Base-by-base conservation (phyloP, 306 rosid genomes). In the Prunus salicina region DNA sequence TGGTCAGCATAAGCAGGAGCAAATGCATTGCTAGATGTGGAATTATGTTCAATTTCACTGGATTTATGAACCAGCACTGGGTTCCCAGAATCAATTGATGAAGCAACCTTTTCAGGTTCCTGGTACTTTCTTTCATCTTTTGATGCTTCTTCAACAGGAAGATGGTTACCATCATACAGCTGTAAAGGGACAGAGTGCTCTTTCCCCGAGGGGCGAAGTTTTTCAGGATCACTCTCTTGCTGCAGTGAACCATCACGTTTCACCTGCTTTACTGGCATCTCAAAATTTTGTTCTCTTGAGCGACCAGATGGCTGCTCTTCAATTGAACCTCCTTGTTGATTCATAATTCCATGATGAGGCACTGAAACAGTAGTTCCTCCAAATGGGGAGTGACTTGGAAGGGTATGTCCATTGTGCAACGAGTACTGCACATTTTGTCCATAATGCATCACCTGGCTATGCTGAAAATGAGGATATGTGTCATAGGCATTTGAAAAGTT, bases 41-140 rank as follows among this genome's bases (percentile, higher is more conserved):
- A 41, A 58, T 52, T 79, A 52, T 63, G 76, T 79, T 86, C 89
- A 76, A 82, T 86, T 68, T 89, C 93, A 20, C 75, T 84, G 56
- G 83, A 77, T 78, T 80, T 89, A 34, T 84, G 81, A 82, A 71
- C 81, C 83, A 79, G 91, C 14, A 74, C 60, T 12, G 86, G 82
- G 81, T 83, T 86, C 76, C 73, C 79, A 25, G 88, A 63, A 78
- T 80, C 84, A 52, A 67, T 73, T 22, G 82, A 76, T 67, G 88
- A 77, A 76, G 88, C 74, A 78, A 86, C 57, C 56, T 80, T 85
- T 76, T 81, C 90, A 58, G 73, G 70, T 51, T 81, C 90, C 79
- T 80, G 91, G 83, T 80, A 84, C 84, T 76, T 86, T 10, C 58
- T 79, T 85, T 86, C 90, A 75, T 82, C 84, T 81, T 79, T 84